Evolutionary conservation across 345 rosid species (phyloP), one percentile per base, ranked within the genome.

Genomic region (Erysimum cheiranthoides): DNA sequence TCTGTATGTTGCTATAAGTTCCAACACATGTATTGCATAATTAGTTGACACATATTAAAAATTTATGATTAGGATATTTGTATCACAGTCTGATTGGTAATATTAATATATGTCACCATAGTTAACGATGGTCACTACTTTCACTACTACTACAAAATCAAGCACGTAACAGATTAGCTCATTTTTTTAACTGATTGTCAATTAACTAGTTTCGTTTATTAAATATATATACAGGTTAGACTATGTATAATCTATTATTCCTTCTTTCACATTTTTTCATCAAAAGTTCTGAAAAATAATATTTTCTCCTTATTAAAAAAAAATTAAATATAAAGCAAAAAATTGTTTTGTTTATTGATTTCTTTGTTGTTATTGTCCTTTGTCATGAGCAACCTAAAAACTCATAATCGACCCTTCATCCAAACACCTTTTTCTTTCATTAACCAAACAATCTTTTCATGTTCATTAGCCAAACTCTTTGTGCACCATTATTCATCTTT

Each of bases 371-470:
- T 38, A 57, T 78, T 78, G 57, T 59, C 73, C 18, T 66, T 77
- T 77, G 31, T 27, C 77, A 78, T 78, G 77, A 42, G 61, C 64
- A 78, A 78, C 81, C 81, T 78, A 78, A 51, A 78, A 66, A 70
- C 46, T 54, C 50, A 66, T n/a, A 66, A 72, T 78, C 77, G 46
- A 66, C 65, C 14, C 28, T 58, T 66, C 65, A 72, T 72, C 82
- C 82, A 73, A 61, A 68, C 66, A 67, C 62, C 83, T 66, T 80
- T 70, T 58, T 66, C 68, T 80, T 66, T 51, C 50, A 60, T 43
- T 18, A 80, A 71, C 77, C 73, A 80, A 71, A 71, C 83, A 71
- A 71, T 80, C 83, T 80, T 80, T 75, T 50, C 70, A 60, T 59
- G 73, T 25, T 25, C 77, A 65, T 59, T 65, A 59, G 17, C 60